Conservation (phyloP, 352 stramenopile genomes). For the Globisporangium canariense region DNA sequence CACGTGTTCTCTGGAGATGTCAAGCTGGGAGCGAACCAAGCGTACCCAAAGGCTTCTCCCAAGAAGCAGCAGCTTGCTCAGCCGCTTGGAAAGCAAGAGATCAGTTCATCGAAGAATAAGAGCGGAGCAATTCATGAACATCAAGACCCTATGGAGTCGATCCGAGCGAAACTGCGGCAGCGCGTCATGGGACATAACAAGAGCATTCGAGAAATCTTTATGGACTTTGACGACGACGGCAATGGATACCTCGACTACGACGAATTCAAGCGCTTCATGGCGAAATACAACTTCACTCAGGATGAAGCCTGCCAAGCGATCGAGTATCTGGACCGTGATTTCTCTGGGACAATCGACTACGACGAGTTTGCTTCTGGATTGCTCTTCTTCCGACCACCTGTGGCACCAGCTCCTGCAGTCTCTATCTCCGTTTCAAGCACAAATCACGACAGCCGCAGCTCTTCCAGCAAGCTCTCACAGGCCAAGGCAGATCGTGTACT, state of each 20-base stretch:
- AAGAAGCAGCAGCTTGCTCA: constrained; percentile 41
- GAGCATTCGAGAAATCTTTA: constrained; percentile 67
- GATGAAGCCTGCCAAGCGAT: constrained; percentile 46
- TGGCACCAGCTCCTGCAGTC: background rate
- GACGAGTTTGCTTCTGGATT: constrained; percentile 65
- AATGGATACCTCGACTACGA: constrained; percentile 61
- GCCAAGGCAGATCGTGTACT: constrained; percentile 24
- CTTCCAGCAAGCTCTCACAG: constrained; percentile 1
- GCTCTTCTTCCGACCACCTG: constrained; percentile 55
- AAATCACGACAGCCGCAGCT: background rate
- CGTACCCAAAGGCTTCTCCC: constrained; percentile 36
- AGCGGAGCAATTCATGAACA: constrained; percentile 6
- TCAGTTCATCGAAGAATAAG: constrained; percentile 11
- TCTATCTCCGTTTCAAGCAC: background rate
- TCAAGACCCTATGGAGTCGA: constrained; percentile 46
- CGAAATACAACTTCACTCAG: constrained; percentile 45
- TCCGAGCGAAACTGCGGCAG: constrained; percentile 53
- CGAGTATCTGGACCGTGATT: constrained; percentile 51
- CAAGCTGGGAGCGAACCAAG: constrained; percentile 34
- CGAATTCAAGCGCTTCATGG: constrained; percentile 72
- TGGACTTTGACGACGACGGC: constrained; percentile 59
- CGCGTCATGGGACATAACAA: constrained; percentile 71
- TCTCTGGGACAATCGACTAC: constrained; percentile 68
- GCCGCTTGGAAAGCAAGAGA: constrained; percentile 27
- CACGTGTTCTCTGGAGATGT: constrained; percentile 44